Conservation (phyloP, 352 stramenopile species). For the Phytophthora sojae region DNA sequence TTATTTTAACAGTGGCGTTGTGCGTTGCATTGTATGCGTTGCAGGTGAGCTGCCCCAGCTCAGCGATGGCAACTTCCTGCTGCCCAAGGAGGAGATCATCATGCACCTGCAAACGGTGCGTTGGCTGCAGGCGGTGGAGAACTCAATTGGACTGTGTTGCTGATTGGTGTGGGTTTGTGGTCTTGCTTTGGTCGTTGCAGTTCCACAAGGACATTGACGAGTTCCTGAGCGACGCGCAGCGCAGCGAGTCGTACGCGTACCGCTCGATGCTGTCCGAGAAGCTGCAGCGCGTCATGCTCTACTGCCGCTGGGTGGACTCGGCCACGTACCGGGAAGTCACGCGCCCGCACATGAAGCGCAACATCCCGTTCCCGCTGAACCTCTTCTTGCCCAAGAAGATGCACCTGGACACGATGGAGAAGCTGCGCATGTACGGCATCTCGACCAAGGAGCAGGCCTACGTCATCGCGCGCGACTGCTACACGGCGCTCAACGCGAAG, state of each 20-base stretch:
- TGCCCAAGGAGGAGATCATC: constrained; percentile 86
- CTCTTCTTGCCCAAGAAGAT: constrained; percentile 89
- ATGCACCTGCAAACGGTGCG: constrained; percentile 86
- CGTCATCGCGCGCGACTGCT: constrained; percentile 85
- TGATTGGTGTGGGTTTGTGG: neutral
- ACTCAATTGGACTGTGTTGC: neutral
- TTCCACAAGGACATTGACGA: constrained; percentile 88
- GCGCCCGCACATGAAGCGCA: constrained; percentile 79
- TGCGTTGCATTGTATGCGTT: neutral
- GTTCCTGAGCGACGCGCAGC: constrained; percentile 70
- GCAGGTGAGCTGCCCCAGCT: constrained; percentile 81
- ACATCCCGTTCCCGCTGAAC: constrained; percentile 86
- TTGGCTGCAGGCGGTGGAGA: neutral
- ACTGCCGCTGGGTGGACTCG: constrained; percentile 86
- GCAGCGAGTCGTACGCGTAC: constrained; percentile 86
- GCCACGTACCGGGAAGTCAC: constrained; percentile 89
- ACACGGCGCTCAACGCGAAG: constrained; percentile 85
- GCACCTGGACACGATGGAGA: constrained; percentile 72
- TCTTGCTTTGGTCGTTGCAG: constrained; percentile 21
- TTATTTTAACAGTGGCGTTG: neutral
- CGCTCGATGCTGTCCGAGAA: constrained; percentile 85
- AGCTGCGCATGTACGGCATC: constrained; percentile 63
- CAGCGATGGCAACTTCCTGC: constrained; percentile 87
- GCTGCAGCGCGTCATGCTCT: constrained; percentile 82
- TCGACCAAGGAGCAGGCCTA: constrained; percentile 83